Evolutionary conservation across 768 basidiomycete species (phyloP).

Genomic region (Serendipita indica): DNA sequence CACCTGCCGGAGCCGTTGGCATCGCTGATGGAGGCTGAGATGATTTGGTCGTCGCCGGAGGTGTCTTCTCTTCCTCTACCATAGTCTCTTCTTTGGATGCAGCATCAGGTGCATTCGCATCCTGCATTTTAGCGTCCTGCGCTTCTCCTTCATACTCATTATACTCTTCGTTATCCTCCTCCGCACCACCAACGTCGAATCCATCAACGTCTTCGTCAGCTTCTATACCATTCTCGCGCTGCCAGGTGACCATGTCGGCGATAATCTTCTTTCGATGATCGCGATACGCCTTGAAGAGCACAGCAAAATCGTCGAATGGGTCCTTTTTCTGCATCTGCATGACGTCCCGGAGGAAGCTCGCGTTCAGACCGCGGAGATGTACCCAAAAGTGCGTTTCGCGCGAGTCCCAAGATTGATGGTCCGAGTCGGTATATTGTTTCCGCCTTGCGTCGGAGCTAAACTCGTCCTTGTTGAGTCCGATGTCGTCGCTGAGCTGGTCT

Average conservation of each 20-base stretch:
- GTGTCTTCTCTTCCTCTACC: background rate
- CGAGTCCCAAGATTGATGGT: background rate
- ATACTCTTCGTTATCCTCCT: background rate
- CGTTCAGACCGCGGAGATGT: background rate
- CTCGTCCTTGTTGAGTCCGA: background rate
- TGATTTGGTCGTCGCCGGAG: background rate
- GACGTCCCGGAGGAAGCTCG: background rate
- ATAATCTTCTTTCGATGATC: background rate
- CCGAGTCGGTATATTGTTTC: background rate
- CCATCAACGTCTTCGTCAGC: background rate
- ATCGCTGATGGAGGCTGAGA: background rate
- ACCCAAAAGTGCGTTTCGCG: background rate
- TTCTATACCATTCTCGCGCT: background rate
- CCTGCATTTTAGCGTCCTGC: background rate
- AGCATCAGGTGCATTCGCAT: background rate
- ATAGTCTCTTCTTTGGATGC: no score
- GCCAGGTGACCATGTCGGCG: background rate
- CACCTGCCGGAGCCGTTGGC: background rate
- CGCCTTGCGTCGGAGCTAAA: background rate
- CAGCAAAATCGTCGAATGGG: background rate
- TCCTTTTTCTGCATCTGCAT: background rate
- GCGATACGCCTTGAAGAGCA: background rate
- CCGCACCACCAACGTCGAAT: background rate
- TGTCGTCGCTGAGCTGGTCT: background rate
- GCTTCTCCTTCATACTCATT: background rate